phyloP scores from a whole-genome alignment of 257 asterid species.

The Jacaranda mimosifolia region DNA sequence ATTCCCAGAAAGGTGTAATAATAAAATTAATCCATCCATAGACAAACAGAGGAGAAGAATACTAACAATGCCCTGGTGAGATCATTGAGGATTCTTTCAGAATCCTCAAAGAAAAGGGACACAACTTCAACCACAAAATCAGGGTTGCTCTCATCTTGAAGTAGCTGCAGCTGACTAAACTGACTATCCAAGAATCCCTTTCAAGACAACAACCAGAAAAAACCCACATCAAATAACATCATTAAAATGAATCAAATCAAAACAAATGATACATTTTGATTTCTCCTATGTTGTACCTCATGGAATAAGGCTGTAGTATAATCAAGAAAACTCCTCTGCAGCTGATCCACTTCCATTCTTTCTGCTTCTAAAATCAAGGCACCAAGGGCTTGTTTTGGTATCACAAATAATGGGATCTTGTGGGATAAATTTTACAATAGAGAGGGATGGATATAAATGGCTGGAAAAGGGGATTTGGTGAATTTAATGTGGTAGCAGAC shows the following conservation, averaged over 20 bases:
- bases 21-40: background rate
- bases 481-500: slow-evolving; percentile 32
- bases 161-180: slow-evolving; percentile 77
- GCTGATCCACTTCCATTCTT: slow-evolving; percentile 65
- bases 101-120: slow-evolving; percentile 84
- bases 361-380: slow-evolving; percentile 3
- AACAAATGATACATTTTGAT: background rate
- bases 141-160: slow-evolving; percentile 93
- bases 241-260: background rate
- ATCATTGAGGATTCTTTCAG: slow-evolving; percentile 79
- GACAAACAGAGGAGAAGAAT: background rate
- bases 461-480: slow-evolving; percentile 40
- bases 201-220: slow-evolving; percentile 15
- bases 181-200: slow-evolving; percentile 91
- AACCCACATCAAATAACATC: background rate
- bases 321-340: slow-evolving; percentile 79
- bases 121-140: slow-evolving; percentile 83
- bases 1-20: background rate
- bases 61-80: slow-evolving; percentile 73
- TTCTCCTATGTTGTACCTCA: slow-evolving; percentile 54
- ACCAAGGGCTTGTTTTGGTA: slow-evolving; percentile 10
- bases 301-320: slow-evolving; percentile 56
- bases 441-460: slow-evolving; percentile 45
- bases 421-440: slow-evolving; percentile 27
- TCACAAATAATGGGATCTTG: slow-evolving; percentile 42